Evolutionary conservation across 768 basidiomycete species (phyloP).

Genomic region (Amanita phalloides): DNA sequence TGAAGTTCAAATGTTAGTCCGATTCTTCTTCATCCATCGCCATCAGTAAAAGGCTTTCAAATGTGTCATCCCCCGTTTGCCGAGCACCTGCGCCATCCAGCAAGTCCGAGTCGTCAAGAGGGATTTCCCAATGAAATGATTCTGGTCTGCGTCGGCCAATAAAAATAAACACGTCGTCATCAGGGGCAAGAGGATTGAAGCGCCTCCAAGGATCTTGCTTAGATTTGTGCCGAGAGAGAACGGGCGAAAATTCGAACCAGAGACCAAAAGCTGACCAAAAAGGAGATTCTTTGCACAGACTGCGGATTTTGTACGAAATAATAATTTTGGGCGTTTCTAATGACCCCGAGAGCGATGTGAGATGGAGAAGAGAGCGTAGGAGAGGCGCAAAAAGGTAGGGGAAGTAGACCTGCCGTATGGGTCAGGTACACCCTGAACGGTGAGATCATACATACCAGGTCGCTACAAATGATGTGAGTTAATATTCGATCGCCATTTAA

Average conservation of each 20-base stretch:
- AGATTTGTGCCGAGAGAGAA: conserved; percentile 23
- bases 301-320: conserved; percentile 72
- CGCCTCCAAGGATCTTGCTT: background rate
- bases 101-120: conserved; percentile 34
- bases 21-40: conserved; percentile 14
- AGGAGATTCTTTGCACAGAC: conserved; percentile 55
- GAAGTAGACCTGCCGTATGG: conserved; percentile 73
- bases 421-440: background rate
- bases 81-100: conserved; percentile 51
- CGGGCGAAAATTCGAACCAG: conserved; percentile 60
- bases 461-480: conserved; percentile 75
- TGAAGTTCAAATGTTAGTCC: background rate
- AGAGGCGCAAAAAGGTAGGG: conserved; percentile 72
- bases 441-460: conserved; percentile 47
- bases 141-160: conserved; percentile 44
- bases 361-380: conserved; percentile 59
- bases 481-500: conserved; percentile 14
- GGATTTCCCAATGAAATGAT: conserved; percentile 48
- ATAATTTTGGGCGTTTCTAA: conserved; percentile 28
- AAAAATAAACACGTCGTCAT: conserved; percentile 41
- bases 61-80: conserved; percentile 50
- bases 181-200: background rate
- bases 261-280: conserved; percentile 79
- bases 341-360: conserved; percentile 46
- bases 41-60: conserved; percentile 51